Base-by-base conservation (phyloP, 495 filamentous ascomycete species). In the Hyaloscypha variabilis region DNA sequence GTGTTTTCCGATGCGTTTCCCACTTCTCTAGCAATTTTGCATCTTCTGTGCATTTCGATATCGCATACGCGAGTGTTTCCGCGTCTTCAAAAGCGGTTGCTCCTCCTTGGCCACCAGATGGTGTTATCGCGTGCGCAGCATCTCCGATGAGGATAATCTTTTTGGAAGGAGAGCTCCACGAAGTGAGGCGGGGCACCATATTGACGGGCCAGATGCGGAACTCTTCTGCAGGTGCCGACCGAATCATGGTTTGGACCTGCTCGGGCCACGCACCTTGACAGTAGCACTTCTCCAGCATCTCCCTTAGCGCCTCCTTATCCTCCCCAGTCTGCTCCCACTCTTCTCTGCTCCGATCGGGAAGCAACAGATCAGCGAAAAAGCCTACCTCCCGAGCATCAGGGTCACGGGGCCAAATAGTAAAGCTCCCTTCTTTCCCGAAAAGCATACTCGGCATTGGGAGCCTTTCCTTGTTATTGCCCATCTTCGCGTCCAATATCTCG, bases 121-220 rank as follows among this genome's bases (percentile, higher is more conserved):
- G 67, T 11, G 78, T 78, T 6, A 81, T 67, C 0, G 81, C 77
- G 71, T 83, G 79, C 6, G 81, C 81, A 28, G 81, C 81, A 68
- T 83, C 63, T 19, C 63, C 63, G 11, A 65, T 55, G 34, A 65
- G 28, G 10, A 60, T 64, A 26, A 56, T 24, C 19, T 67, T 50
- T 55, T 21, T 21, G 4, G 17, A 25, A 13, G 57, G 17, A 6
- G 57, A 60, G 6, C 8, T 60, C 57, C 57, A 60, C n/a, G 57
- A 39, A 4, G 26, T 6, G 11, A 60, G 57, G 6, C 14, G 17
- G 3, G 57, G 57, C 6, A 60, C 26, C 24, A 21, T 60, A 29
- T 42, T 57, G 6, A 26, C 21, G 6, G 29, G 24, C 54, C 54
- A 57, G n/a, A 25, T 57, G 17, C n/a, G 14, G 21, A 57, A 57